Evolutionary conservation across 768 basidiomycete species (phyloP), one percentile per base, ranked within the genome.

Genomic region (Cubamyces lactineus): DNA sequence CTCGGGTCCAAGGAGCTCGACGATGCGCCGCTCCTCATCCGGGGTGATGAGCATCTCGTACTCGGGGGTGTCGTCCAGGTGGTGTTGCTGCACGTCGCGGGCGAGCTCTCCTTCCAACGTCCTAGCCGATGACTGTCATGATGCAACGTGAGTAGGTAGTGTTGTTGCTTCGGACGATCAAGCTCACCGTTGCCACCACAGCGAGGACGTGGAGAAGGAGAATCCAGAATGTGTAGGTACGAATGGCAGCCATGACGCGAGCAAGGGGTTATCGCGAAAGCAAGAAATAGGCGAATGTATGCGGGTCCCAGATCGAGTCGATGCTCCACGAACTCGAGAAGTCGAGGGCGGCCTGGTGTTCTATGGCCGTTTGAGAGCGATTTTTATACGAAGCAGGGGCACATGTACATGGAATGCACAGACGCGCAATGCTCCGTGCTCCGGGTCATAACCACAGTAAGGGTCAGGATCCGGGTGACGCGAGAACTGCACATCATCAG

Each of bases 11-110:
- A 66, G 57, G n/a, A 66, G 47, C 13, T 26, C 52, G 9, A 46
- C 47, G 24, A 66, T 38, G 5, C 64, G 60, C 8, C 34, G n/a
- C 9, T 57, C 39, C 34, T 66, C 60, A 47, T 66, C 64, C 6
- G n/a, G 26, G 24, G 46, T 58, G 34, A 63, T 63, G n/a, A 21
- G 17, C 26, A 52, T 49, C 7, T 15, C 16, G 34, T 63, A 53
- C 39, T 40, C 21, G 3, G 53, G 48, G 15, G 24, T 9, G 4
- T 47, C 55, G 24, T 53, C 43, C 4, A 46, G 19, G 19, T 34
- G 34, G 5, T 34, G n/a, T 12, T 46, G 19, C 19, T 13, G 45
- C 45, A 21, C 19, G 9, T 12, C 24, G 45, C 45, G 34, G 34
- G 9, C 34, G 9, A 46, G 19, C 19, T 8, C n/a, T 46, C 45